Conservation (phyloP, 352 stramenopile species). For the Pythium guiyangense region DNA sequence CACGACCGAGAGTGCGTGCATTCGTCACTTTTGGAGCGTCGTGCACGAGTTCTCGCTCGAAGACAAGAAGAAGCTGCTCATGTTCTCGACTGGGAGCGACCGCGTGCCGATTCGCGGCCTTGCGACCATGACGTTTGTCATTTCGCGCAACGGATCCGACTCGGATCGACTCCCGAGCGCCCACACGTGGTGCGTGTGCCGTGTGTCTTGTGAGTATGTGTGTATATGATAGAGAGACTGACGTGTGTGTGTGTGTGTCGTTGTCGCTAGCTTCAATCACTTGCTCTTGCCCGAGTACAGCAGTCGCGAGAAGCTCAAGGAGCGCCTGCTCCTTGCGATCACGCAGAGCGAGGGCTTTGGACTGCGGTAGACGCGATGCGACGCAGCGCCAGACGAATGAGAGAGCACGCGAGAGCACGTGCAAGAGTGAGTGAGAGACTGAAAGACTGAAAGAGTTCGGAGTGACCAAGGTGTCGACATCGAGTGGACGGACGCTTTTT, state of each 20-base stretch:
- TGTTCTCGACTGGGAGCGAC: slow-evolving; percentile 85
- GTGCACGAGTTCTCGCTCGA: slow-evolving; percentile 75
- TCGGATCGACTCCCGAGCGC: slow-evolving; percentile 75
- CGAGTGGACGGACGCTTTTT: no score
- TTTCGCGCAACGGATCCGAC: slow-evolving; percentile 81
- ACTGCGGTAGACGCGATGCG: slow-evolving; percentile 57
- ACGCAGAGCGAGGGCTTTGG: slow-evolving; percentile 82
- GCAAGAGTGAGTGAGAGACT: background rate
- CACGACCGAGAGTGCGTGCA: slow-evolving; percentile 53
- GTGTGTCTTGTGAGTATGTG: no score
- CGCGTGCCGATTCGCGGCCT: slow-evolving; percentile 80
- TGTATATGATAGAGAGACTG: no score
- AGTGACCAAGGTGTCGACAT: no score
- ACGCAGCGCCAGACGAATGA: no score
- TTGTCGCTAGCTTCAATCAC: slow-evolving; percentile 71
- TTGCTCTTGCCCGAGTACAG: slow-evolving; percentile 83
- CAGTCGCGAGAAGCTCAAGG: slow-evolving; percentile 70
- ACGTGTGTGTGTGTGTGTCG: no score
- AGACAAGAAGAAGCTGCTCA: slow-evolving; percentile 84
- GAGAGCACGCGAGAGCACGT: no score
- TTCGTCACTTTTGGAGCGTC: slow-evolving; percentile 77
- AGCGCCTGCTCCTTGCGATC: slow-evolving; percentile 77
- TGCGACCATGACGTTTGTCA: slow-evolving; percentile 77
- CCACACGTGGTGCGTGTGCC: slow-evolving; percentile 82
- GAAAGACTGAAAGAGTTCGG: no score